Evolutionary conservation across 176 grass and related monocot genomes (phyloP).

Genomic region (Pharus latifolius): DNA sequence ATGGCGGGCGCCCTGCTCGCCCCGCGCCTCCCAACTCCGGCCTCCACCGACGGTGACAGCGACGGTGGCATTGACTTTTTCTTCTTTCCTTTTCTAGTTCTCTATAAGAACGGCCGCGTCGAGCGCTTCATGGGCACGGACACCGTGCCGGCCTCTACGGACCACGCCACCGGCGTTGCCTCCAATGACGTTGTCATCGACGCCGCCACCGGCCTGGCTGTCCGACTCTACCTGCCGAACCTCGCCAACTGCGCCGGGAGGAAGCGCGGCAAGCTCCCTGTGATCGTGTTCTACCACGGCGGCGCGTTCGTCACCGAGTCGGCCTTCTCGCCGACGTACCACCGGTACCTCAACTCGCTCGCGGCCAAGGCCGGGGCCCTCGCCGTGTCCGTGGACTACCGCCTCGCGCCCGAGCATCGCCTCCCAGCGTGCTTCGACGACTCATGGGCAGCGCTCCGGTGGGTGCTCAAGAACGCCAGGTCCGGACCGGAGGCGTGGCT

Average conservation of each 20-base stretch:
- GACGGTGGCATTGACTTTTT: constrained; percentile 34
- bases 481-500: constrained; percentile 37
- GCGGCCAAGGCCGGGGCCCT: constrained; percentile 21
- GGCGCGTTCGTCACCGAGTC: constrained; percentile 57
- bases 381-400: constrained; percentile 54
- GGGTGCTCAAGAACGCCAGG: constrained; percentile 26
- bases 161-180: constrained; percentile 36
- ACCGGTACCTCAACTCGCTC: constrained; percentile 63
- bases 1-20: constrained; percentile 14
- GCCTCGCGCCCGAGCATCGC: constrained; percentile 43
- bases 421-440: constrained; percentile 47
- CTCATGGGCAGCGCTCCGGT: constrained; percentile 38
- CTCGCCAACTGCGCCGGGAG: not conserved
- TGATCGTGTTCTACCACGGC: constrained; percentile 64
- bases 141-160: constrained; percentile 31
- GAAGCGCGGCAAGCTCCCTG: not conserved
- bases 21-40: not conserved
- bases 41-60: not conserved
- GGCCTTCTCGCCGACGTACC: constrained; percentile 46
- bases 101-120: constrained; percentile 58
- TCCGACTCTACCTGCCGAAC: constrained; percentile 45
- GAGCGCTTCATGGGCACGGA: constrained; percentile 38
- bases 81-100: constrained; percentile 42
- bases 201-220: constrained; percentile 18
- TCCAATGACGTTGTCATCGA: constrained; percentile 34